Base-by-base conservation (phyloP, 148 eudicot species). In the Rhododendron williamsianum region DNA sequence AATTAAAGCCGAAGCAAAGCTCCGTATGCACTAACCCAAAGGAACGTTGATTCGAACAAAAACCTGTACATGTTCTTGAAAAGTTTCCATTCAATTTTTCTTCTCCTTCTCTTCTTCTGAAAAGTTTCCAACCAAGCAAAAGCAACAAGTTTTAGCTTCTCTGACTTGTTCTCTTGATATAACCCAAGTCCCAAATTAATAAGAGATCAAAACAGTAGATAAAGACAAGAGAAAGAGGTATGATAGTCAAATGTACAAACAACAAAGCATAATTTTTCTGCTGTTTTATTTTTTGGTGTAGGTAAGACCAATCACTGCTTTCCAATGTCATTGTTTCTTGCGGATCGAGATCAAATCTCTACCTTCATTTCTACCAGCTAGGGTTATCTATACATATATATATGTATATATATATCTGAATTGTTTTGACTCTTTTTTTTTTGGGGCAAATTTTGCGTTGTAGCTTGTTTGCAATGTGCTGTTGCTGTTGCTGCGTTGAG, bases 401-500 rank as follows among this genome's bases (percentile, higher is more conserved):
- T 18, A 18, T 18, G 4, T 18, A 19, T 18, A 56, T 19, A 18
- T 19, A 18, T 19, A 16, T 56, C 9, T 56, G 33, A 23, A 9
- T 8, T n/a, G 72, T n/a, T 4, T 4, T 58, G 0, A 6, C 5
- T 63, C 6, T 63, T 10, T 27, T 4, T 69, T 11, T 25, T 25
- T 4, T 72, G 6, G 38, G 35, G 35, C 77, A 38, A 35, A 36
- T 3, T 43, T 43, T 71, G 35, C 4, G 82, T 49, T 76, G 90
- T 87, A 88, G 89, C 80, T 36, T 88, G 58, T 90, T 86, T 13
- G 45, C 85, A 7, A 2, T 81, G 8, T 88, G 89, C 45, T 86
- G 90, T 85, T 88, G 89, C 83, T 84, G 82, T 27, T 90, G 90
- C 41, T 88, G 86, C 88, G 63, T 23, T 60, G 88, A 88, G 90